These are phyloP conservation scores for Kalaharituber pfeilii DNA, from an alignment of 2,329 filamentous ascomycete genomes.

Conservation along the genomic window DNA sequence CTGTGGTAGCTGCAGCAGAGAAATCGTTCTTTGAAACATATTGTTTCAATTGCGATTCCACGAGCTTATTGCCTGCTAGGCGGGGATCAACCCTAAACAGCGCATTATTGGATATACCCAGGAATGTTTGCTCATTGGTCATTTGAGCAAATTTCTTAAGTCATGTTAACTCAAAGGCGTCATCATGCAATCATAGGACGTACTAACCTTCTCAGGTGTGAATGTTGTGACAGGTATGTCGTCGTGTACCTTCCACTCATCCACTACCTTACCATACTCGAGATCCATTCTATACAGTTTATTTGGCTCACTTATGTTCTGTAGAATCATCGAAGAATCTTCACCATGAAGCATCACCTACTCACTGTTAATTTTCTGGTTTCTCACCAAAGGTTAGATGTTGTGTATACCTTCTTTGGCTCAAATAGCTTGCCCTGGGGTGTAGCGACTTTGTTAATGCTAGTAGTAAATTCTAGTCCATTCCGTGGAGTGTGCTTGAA, in stretches of 20 bases:
- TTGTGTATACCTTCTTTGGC: slow-evolving; percentile 51
- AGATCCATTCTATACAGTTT: slow-evolving; percentile 94
- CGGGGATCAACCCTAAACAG: slow-evolving; percentile 89
- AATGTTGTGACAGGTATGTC: slow-evolving; percentile 87
- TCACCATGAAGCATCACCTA: slow-evolving; percentile 79
- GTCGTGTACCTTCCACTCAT: slow-evolving; percentile 97
- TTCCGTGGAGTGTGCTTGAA: slow-evolving; percentile 94
- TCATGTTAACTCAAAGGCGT: slow-evolving; percentile 22
- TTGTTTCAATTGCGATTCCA: slow-evolving; percentile 84
- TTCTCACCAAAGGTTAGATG: too few relatives aligned
- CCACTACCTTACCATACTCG: slow-evolving; percentile 92
- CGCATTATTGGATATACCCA: slow-evolving; percentile 82
- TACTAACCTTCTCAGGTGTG: slow-evolving; percentile 60
- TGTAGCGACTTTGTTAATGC: slow-evolving; percentile 88
- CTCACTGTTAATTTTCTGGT: neutral
- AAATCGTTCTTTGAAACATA: slow-evolving; percentile 97
- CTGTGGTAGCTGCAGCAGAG: slow-evolving; percentile 80
- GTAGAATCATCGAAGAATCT: slow-evolving; percentile 75
- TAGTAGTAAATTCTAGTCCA: slow-evolving; percentile 86
- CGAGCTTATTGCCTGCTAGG: slow-evolving; percentile 74
- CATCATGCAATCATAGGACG: neutral
- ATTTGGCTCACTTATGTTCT: slow-evolving; percentile 68
- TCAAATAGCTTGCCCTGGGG: slow-evolving; percentile 74
- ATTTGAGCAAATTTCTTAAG: slow-evolving; percentile 82
- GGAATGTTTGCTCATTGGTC: slow-evolving; percentile 85